These are phyloP conservation scores for Fremontodendron californicum DNA, from an alignment of 345 rosid genomes.

Conservation along the genomic window DNA sequence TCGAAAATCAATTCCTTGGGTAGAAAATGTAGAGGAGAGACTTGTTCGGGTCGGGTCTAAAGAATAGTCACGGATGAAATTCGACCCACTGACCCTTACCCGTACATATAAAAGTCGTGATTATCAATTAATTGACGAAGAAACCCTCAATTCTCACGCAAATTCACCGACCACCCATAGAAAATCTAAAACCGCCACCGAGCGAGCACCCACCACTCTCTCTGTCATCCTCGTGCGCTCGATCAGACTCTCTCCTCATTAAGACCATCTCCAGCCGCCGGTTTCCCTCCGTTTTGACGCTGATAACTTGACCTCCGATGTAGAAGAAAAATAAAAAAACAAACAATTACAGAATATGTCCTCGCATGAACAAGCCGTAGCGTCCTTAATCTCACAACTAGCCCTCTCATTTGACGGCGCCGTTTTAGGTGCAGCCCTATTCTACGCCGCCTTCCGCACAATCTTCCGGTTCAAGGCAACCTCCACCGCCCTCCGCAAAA, in stretches of 20 bases:
- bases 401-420: conserved; percentile 93
- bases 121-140: background rate
- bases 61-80: too few relatives aligned
- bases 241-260: background rate
- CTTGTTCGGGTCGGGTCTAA: background rate
- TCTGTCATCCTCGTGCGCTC: background rate
- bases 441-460: conserved; percentile 62
- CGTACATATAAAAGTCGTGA: too few relatives aligned
- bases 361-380: conserved; percentile 60
- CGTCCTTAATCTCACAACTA: conserved; percentile 46
- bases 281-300: background rate
- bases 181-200: background rate
- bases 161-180: background rate
- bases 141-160: background rate
- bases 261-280: background rate
- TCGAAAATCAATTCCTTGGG: background rate
- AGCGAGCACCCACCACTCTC: background rate
- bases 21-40: background rate
- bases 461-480: conserved; percentile 35
- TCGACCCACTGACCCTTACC: too few relatives aligned
- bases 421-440: conserved; percentile 64
- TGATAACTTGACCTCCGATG: background rate
- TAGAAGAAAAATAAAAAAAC: background rate
- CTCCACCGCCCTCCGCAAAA: conserved; percentile 52
- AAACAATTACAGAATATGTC: conserved; percentile 44